Base-by-base conservation (phyloP, 345 rosid species). In the Syzygium grande region DNA sequence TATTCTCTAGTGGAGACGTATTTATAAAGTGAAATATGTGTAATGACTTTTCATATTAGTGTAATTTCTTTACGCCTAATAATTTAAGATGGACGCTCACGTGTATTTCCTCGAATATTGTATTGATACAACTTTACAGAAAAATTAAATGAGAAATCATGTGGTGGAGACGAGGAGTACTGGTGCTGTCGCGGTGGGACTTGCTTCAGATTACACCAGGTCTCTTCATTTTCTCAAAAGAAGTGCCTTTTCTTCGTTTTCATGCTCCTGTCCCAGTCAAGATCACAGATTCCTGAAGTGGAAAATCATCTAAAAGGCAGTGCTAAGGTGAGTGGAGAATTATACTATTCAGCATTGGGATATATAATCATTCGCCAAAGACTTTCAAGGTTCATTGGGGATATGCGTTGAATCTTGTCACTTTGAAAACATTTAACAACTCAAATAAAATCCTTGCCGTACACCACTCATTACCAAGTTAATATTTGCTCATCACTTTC, bases 351-450 rank as follows among this genome's bases (percentile, higher is more conserved):
- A 63, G 38, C 10, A 29, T 29, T 29, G 9, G 10, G 21, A 63
- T 6, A 29, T 30, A 59, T 29, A n/a, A 63, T 15, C 41, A 63
- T 15, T 63, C 21, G 77, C 77, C 77, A 65, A 30, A 8, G 43
- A 0, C 78, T 30, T 65, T 29, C 41, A 29, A 6, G 10, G 16
- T 63, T 0, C 41, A 0, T 0, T 29, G 41, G 77, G 21, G 77
- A 63, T 63, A 29, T 63, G 77, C 41, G 29, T 16, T 38, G 78
- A 65, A 65, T 1, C 43, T 65, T 30, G 43, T 30, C 43, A 65
- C 34, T 7, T 65, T 65, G 78, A 65, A 65, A 65, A 65, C 16
- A 29, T 29, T 29, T 21, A 65, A 34, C 8, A 65, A 30, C 22
- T 29, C 41, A n/a, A 63, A n/a, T 63, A 13, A 63, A 29, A 63